A percentile compares a stretch with the other conserved stretches of the same genome.
These are phyloP conservation scores for Lachnellula arida DNA, from an alignment of 2,329 filamentous ascomycete genomes.

Conservation along the genomic window DNA sequence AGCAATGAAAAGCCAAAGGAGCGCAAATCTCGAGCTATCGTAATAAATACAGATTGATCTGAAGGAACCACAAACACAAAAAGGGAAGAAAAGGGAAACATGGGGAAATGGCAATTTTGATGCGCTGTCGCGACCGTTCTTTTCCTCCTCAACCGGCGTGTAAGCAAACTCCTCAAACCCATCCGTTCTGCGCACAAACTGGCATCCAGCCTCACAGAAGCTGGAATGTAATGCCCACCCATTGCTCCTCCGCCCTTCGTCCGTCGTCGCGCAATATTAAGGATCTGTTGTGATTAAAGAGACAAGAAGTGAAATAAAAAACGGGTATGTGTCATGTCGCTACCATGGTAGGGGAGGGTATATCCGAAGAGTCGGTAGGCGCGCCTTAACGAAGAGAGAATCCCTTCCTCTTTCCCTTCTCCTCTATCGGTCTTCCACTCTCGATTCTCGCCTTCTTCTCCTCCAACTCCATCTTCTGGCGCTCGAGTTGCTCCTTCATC, in stretches of 20 bases:
- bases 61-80: conserved; percentile 19
- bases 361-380: conserved; percentile 12
- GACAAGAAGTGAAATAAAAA: conserved; percentile 32
- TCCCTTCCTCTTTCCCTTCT: conserved; percentile 98
- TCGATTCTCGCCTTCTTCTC: conserved; percentile 98
- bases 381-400: conserved; percentile 87
- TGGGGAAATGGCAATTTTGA: conserved; percentile 18
- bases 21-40: conserved; percentile 28
- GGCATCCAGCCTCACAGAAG: conserved; percentile 29
- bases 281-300: conserved; percentile 31
- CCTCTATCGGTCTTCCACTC: conserved; percentile 90
- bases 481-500: conserved; percentile 99
- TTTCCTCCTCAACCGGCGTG: conserved; percentile 14
- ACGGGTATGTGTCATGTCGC: conserved; percentile 25
- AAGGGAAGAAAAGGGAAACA: conserved; percentile 13
- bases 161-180: conserved; percentile 26
- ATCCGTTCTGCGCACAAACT: conserved; percentile 17
- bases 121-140: conserved; percentile 21
- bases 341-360: conserved; percentile 19
- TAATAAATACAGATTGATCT: conserved; percentile 31
- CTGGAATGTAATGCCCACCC: conserved; percentile 24
- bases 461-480: conserved; percentile 89
- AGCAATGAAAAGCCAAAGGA: conserved; percentile 25
- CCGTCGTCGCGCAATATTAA: conserved; percentile 27
- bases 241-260: conserved; percentile 19